Base-by-base conservation (phyloP, 192 early-diverging fungal genomes). In the Linderina pennispora region DNA sequence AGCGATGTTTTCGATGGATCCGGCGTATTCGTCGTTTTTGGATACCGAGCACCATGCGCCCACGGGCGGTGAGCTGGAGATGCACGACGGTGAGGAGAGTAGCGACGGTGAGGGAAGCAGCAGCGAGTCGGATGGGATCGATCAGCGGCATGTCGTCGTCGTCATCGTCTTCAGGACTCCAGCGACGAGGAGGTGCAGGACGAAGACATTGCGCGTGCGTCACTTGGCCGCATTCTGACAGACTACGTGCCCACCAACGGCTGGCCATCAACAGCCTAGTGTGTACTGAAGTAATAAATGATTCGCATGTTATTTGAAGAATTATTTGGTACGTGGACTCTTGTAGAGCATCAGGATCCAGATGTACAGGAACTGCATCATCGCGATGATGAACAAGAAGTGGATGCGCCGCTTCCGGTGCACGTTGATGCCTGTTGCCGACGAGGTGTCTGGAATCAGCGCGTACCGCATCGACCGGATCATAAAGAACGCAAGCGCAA, bases 401-500 rank as follows among this genome's bases (percentile, higher is more conserved):
- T 90, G 79, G 37, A 95, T 81, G 28, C 93, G 75, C 31, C 87
- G 78, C 53, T 90, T 89, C 32, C 91, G 73, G 35, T 87, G 83
- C 14, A 81, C 62, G 41, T 66, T 71, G 14, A 80, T 80, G 20
- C 79, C 79, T 10, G 65, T 74, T 44, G 79, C 80, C 3, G 77
- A 57, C 8, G 81, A 65, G 1, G 84, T 39, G 42, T 88, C 84
- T 23, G 84, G 83, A 26, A 88, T 69, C n/a, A 88, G 77, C 11
- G 85, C 75, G 40, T 87, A 77, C 36, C 83, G 75, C 69, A 90
- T 63, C 8, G 86, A 88, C 38, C 87, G 72, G 48, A 90, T 67
- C 75, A 92, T 81, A 50, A 92, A 96, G 67, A 96, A 94, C 17
- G 88, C 90, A 55, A 84, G 78, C 14, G 83, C 80, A 15, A 90